A percentile compares a stretch with the other conserved stretches of the same genome.
Evolutionary conservation across 495 filamentous ascomycete genomes (phyloP).

Genomic region (Tuber calosporum): DNA sequence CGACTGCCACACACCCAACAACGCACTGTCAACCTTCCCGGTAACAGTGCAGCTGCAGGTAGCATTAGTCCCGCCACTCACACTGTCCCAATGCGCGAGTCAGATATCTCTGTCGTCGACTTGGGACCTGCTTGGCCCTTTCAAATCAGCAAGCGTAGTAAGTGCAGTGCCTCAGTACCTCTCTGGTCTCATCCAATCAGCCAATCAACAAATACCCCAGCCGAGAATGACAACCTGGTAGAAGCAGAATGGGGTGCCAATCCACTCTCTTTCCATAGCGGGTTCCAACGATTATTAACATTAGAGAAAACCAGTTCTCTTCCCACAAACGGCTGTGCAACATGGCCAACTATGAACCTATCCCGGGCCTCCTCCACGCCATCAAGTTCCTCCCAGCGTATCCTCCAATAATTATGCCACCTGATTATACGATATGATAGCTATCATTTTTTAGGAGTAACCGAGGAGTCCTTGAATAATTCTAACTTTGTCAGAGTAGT

Average conservation of each 20-base stretch:
- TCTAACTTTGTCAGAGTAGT: no score
- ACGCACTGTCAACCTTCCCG: background rate
- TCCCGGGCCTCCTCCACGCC: slow-evolving; percentile 30
- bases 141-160: slow-evolving; percentile 56
- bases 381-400: slow-evolving; percentile 40
- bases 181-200: background rate
- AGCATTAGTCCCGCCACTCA: slow-evolving; percentile 10
- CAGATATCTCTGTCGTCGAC: slow-evolving; percentile 34
- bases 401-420: slow-evolving; percentile 47
- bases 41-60: slow-evolving; percentile 19
- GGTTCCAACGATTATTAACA: slow-evolving; percentile 48
- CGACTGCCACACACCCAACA: background rate
- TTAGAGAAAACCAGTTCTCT: slow-evolving; percentile 49
- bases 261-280: slow-evolving; percentile 51
- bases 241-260: slow-evolving; percentile 58
- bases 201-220: background rate
- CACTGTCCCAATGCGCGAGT: slow-evolving; percentile 16
- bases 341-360: slow-evolving; percentile 45
- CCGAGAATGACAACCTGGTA: slow-evolving; percentile 28
- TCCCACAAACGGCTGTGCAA: slow-evolving; percentile 47
- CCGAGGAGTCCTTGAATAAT: no score
- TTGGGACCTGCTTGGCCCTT: slow-evolving; percentile 56
- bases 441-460: no score
- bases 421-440: no score
- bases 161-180: slow-evolving; percentile 20